A percentile compares a stretch with the other conserved stretches of the same genome.
Conservation (phyloP, 257 asterid species). For the Lithospermum erythrorhizon region DNA sequence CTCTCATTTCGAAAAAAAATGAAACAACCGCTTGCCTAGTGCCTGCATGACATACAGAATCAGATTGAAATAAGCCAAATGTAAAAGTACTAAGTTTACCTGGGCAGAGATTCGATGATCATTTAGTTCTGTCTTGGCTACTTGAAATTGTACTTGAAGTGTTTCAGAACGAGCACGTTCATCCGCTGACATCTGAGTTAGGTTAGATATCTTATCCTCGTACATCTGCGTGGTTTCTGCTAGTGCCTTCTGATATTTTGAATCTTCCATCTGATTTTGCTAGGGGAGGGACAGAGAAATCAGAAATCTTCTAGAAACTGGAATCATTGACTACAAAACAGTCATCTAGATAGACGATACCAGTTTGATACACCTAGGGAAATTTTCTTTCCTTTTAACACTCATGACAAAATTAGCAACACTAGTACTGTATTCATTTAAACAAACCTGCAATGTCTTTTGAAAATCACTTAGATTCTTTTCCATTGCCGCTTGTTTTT, state of each 20-base stretch:
- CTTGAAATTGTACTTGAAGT: constrained; percentile 43
- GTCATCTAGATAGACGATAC: not conserved
- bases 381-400: not conserved
- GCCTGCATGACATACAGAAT: too few relatives aligned
- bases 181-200: constrained; percentile 43
- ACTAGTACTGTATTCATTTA: constrained; percentile 1
- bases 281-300: constrained; percentile 16
- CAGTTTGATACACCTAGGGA: not conserved
- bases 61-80: too few relatives aligned
- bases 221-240: constrained; percentile 69
- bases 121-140: constrained; percentile 23
- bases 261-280: constrained; percentile 51
- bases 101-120: constrained; percentile 39
- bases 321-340: not conserved
- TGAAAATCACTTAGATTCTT: constrained; percentile 40
- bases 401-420: not conserved
- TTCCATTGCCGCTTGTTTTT: constrained; percentile 40
- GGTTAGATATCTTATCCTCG: constrained; percentile 47
- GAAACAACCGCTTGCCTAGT: too few relatives aligned
- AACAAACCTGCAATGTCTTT: constrained; percentile 46
- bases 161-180: constrained; percentile 32
- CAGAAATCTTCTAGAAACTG: not conserved
- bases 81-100: constrained; percentile 26
- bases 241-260: constrained; percentile 46
- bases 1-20: too few relatives aligned